Percentiles rank a stretch among this genome's conserved stretches.
Evolutionary conservation across 345 rosid genomes (phyloP).

Genomic region (Psidium friedrichsthalianum): DNA sequence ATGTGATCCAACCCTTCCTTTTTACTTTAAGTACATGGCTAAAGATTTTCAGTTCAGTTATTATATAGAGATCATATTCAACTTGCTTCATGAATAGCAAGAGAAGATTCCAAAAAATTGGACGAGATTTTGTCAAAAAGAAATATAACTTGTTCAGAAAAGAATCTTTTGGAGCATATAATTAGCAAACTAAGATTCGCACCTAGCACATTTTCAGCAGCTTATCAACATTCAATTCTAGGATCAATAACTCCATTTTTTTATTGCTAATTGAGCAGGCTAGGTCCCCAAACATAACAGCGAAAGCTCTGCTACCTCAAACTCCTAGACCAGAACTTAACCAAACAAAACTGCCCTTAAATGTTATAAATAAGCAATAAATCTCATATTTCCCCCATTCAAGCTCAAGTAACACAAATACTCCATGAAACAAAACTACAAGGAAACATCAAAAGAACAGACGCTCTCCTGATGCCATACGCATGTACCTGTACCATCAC

Average conservation of each 20-base stretch:
- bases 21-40: neutral
- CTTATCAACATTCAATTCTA: neutral
- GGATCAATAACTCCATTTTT: neutral
- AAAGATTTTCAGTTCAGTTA: neutral
- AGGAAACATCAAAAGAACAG: neutral
- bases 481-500: constrained; percentile 79
- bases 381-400: neutral
- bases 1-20: neutral
- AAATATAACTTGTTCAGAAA: neutral
- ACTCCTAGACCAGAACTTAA: neutral
- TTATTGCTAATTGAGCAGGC: neutral
- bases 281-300: neutral
- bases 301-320: neutral
- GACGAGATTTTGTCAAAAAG: neutral
- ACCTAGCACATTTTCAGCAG: neutral
- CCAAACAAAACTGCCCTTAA: neutral
- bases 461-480: neutral
- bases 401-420: neutral
- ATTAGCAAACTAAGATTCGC: neutral
- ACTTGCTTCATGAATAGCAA: neutral
- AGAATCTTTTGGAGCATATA: neutral
- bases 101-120: neutral
- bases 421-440: neutral
- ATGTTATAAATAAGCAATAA: neutral
- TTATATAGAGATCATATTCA: neutral